These are phyloP conservation scores for Tetracentron sinense DNA, from an alignment of 164 flowering plant species.

Conservation along the genomic window DNA sequence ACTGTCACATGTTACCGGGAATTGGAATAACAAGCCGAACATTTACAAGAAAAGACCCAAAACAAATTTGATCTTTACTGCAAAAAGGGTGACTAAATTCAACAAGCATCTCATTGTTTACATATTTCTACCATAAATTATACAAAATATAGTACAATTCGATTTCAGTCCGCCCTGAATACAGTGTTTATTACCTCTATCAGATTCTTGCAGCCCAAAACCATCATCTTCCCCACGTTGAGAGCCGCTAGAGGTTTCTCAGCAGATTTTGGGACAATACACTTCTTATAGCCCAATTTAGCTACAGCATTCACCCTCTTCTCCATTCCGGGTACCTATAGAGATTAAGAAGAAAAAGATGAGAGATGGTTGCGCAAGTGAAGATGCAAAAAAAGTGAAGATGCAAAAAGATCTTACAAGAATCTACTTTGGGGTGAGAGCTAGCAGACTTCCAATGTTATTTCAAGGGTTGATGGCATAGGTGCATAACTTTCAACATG, in stretches of 20 bases:
- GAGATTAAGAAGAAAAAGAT: not conserved
- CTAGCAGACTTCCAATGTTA: too few species aligned
- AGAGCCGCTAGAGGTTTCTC: conserved; percentile 34
- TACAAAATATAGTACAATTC: not conserved
- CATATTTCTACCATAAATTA: not conserved
- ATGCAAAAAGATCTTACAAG: not conserved
- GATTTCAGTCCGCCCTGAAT: conserved; percentile 22
- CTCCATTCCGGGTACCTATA: conserved; percentile 80
- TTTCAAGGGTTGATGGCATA: too few species aligned
- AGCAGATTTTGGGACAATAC: conserved; percentile 71
- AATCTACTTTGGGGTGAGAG: too few species aligned
- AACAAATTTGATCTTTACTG: too few species aligned
- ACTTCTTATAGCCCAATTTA: conserved; percentile 75
- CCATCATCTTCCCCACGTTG: conserved; percentile 32
- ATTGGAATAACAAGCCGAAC: too few species aligned
- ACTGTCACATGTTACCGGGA: too few species aligned
- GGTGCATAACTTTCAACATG: not conserved
- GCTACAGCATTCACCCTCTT: conserved; percentile 73
- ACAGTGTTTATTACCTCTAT: conserved; percentile 74
- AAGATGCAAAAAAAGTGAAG: not conserved
- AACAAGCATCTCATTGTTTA: too few species aligned
- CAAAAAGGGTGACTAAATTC: too few species aligned
- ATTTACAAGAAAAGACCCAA: too few species aligned
- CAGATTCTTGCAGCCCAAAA: conserved; percentile 70
- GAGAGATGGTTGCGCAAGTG: not conserved